A percentile compares a stretch with the other conserved stretches of the same genome.
These are phyloP conservation scores for Platanthera guangdongensis DNA, from an alignment of 106 monocot genomes.

Conservation along the genomic window DNA sequence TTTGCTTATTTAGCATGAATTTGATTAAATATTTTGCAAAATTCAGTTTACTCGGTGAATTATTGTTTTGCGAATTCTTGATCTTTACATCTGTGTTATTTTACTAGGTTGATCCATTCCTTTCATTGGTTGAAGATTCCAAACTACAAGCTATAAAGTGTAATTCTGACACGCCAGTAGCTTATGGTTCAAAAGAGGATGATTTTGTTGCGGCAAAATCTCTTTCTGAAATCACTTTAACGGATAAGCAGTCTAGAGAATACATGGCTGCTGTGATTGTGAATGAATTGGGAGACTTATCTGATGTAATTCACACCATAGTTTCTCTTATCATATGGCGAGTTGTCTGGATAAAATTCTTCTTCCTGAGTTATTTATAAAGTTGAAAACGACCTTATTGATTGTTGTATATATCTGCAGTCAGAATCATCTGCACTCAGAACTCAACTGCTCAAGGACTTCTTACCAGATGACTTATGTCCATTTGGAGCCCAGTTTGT, in stretches of 20 bases:
- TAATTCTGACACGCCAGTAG: slow-evolving; percentile 7
- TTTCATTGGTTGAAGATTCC: slow-evolving; percentile 49
- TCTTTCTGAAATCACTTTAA: slow-evolving; percentile 31
- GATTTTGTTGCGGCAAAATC: slow-evolving; percentile 43
- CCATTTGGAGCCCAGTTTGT: slow-evolving; percentile 51
- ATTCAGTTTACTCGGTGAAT: too few species aligned
- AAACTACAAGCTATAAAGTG: slow-evolving; percentile 31
- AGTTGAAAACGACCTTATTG: neutral
- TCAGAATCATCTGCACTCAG: slow-evolving; percentile 29
- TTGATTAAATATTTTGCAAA: too few species aligned
- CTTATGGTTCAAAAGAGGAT: slow-evolving; percentile 67
- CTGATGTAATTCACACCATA: slow-evolving; percentile 33
- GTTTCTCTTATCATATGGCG: neutral
- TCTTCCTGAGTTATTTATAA: neutral
- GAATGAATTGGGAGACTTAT: slow-evolving; percentile 33
- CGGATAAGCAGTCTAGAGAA: slow-evolving; percentile 36
- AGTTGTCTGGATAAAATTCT: neutral
- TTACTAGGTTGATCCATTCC: slow-evolving; percentile 68
- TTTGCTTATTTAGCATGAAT: too few species aligned
- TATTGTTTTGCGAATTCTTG: too few species aligned
- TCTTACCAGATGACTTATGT: slow-evolving; percentile 57
- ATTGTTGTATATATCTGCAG: slow-evolving; percentile 17
- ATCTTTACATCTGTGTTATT: too few species aligned
- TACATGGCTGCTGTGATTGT: slow-evolving; percentile 42
- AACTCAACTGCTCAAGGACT: slow-evolving; percentile 42